Evolutionary conservation across 192 early-diverging fungal species (phyloP).

Genomic region (Gryganskiella cystojenkinii): DNA sequence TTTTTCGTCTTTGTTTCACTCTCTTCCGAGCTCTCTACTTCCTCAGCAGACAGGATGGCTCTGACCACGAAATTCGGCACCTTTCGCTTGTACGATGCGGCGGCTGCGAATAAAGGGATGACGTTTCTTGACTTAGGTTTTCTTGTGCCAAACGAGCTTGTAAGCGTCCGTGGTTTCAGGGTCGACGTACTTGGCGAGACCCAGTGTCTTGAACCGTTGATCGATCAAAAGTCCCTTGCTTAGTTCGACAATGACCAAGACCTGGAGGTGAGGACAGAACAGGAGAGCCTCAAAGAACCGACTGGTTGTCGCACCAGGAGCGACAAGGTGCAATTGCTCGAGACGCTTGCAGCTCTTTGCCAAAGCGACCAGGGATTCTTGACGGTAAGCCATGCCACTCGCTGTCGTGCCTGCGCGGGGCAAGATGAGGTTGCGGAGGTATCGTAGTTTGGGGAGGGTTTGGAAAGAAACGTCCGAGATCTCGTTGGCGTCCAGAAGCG

Average conservation of each 20-base stretch:
- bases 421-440: conserved; percentile 46
- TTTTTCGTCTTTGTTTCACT: not conserved
- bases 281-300: conserved; percentile 43
- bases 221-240: conserved; percentile 43
- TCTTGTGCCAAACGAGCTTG: conserved; percentile 53
- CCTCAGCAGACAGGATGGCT: too few relatives aligned
- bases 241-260: conserved; percentile 46
- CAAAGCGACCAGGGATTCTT: conserved; percentile 39
- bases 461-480: conserved; percentile 50
- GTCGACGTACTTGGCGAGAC: conserved; percentile 45
- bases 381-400: conserved; percentile 42
- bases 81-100: too few relatives aligned
- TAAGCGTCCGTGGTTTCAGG: conserved; percentile 38
- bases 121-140: conserved; percentile 10
- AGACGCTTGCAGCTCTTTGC: conserved; percentile 46
- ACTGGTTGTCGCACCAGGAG: conserved; percentile 41
- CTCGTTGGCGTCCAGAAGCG: conserved; percentile 42
- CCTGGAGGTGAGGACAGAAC: conserved; percentile 41
- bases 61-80: too few relatives aligned
- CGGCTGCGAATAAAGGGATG: not conserved
- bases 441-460: conserved; percentile 36
- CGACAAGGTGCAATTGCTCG: conserved; percentile 45
- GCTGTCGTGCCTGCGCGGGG: conserved; percentile 33
- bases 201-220: conserved; percentile 48
- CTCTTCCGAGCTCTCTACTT: too few relatives aligned